Evolutionary conservation across 345 rosid genomes (phyloP).

Genomic region (Pseudoturritis turrita): DNA sequence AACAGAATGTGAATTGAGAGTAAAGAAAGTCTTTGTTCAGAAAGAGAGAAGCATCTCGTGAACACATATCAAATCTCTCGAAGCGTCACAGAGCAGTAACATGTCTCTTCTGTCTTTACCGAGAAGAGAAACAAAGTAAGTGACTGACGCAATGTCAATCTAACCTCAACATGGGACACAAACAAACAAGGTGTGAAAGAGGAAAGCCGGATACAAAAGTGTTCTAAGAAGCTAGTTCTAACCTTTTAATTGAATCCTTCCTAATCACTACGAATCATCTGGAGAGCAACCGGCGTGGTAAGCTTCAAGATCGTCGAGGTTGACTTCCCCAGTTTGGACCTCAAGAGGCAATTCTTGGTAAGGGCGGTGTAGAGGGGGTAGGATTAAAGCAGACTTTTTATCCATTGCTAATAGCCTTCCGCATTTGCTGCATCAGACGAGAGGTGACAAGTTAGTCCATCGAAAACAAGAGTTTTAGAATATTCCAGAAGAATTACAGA

Average conservation of each 20-base stretch:
- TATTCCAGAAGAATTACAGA: background rate
- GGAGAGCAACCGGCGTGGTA: slow-evolving; percentile 54
- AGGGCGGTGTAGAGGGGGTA: slow-evolving; percentile 55
- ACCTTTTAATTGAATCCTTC: background rate
- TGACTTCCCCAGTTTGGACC: slow-evolving; percentile 31
- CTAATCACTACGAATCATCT: slow-evolving; percentile 31
- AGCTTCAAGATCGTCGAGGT: slow-evolving; percentile 32
- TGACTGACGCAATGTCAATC: background rate
- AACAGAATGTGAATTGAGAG: slow-evolving; percentile 15
- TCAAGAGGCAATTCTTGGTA: slow-evolving; percentile 32
- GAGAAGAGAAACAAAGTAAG: background rate
- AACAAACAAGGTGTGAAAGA: background rate
- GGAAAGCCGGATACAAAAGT: background rate
- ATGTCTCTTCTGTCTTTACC: background rate
- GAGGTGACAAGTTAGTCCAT: background rate
- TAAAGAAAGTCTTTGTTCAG: background rate
- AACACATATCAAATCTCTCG: background rate
- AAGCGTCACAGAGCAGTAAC: slow-evolving; percentile 14
- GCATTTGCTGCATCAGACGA: slow-evolving; percentile 55
- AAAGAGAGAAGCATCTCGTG: slow-evolving; percentile 6
- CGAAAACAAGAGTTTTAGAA: background rate
- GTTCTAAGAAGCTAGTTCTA: background rate
- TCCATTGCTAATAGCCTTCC: slow-evolving; percentile 71
- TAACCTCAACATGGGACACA: slow-evolving; percentile 1
- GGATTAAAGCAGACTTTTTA: slow-evolving; percentile 46